Base-by-base conservation (phyloP, 2,329 filamentous ascomycete species). In the Neodidymelliopsis sp. region DNA sequence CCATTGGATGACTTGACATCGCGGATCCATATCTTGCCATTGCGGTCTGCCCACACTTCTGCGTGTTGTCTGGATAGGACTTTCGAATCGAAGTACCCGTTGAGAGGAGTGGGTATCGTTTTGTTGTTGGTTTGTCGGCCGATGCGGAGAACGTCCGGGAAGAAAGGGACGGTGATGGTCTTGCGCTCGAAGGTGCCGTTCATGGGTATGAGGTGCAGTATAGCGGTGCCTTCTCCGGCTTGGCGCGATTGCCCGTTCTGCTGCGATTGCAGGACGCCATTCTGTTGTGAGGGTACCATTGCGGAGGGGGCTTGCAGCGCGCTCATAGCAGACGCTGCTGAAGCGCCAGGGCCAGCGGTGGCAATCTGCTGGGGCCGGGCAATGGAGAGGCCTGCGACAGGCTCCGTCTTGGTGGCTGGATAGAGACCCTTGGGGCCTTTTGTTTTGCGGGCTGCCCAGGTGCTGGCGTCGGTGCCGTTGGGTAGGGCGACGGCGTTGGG, bases 1-100 rank as follows among this genome's bases (percentile, higher is more conserved):
- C 94, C 94, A 70, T 99, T 99, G 29, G 94, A 99, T 0, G 94
- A 97, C 75, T 97, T 99, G 63, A 99, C 89, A 75, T 99, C 94
- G 49, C 92, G 85, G 61, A 99, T 97, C 83, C 87, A 97, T 31
- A 99, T 88, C 70, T 96, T 96, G 42, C 92, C 92, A 54, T 77
- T 80, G 55, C 89, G 86, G 43, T 90, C 87, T 11, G 94, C 91
- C 85, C 91, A 97, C 27, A 99, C 89, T 72, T 99, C 94, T 25
- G 94, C 94, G 72, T 99, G 94, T 70, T 97, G 91, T 63, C 94
- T 84, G 28, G 94, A 97, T 18, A 99, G 82, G 19, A 99, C 94
- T 74, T 99, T 99, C 40, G 93, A 97, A 73, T 99, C 94, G 67
- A 99, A 99, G 74, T 89, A 99, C 25, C 94, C 94, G 74, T 99